phyloP scores from a whole-genome alignment of 2,329 filamentous ascomycete species.

The Colletotrichum tropicale region DNA sequence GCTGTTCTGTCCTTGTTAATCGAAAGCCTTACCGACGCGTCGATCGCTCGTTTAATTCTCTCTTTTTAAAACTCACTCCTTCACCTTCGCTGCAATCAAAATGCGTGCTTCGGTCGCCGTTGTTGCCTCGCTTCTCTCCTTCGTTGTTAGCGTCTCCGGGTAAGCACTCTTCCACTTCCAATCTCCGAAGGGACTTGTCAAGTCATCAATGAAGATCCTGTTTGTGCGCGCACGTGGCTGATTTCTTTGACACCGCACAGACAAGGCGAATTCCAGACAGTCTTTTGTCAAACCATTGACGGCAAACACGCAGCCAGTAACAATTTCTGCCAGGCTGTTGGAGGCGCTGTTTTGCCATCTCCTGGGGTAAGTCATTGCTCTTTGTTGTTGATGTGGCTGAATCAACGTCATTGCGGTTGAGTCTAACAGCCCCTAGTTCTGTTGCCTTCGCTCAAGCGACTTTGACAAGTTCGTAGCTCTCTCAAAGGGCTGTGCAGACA shows the following conservation, averaged over 20 bases:
- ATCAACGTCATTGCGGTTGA: neutral
- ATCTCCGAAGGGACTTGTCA: neutral
- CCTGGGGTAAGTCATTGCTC: neutral
- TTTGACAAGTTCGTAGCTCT: neutral
- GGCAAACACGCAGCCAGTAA: neutral
- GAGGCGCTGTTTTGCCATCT: neutral
- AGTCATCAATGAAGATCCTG: neutral
- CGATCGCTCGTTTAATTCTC: neutral
- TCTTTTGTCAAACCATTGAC: neutral
- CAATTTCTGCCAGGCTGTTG: neutral
- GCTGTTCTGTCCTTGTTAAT: neutral
- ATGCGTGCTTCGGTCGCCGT: neutral
- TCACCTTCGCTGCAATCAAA: neutral
- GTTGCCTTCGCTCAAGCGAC: neutral
- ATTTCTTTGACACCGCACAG: neutral
- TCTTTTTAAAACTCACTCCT: neutral
- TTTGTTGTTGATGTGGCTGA: neutral
- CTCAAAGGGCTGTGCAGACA: neutral
- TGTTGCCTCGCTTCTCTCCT: neutral
- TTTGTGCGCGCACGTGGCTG: neutral
- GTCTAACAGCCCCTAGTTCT: neutral
- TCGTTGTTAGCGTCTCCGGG: neutral
- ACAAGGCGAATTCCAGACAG: neutral
- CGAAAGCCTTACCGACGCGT: neutral
- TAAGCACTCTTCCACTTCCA: neutral